These are phyloP conservation scores for Pseudopyricularia javanii DNA, from an alignment of 2,329 filamentous ascomycete species.

Conservation along the genomic window DNA sequence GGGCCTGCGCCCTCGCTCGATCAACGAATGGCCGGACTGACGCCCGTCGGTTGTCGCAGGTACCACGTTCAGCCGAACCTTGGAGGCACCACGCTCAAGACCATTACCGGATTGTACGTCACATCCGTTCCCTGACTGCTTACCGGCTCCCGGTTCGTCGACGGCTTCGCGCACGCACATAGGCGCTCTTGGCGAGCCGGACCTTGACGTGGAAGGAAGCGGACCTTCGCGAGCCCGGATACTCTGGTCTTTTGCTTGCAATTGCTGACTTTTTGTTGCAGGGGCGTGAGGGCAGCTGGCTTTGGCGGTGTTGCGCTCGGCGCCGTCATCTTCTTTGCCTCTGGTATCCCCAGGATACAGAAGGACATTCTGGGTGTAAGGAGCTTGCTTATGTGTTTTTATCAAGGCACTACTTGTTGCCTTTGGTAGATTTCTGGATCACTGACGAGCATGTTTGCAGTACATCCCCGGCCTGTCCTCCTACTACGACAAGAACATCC, in stretches of 20 bases:
- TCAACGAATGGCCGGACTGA: neutral
- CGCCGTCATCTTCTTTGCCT: conserved; percentile 46
- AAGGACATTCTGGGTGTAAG: conserved; percentile 45
- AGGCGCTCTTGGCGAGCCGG: neutral
- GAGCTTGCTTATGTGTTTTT: too few relatives aligned
- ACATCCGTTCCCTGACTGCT: neutral
- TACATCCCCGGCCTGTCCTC: conserved; percentile 41
- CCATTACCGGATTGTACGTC: conserved; percentile 39
- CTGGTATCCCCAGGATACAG: conserved; percentile 49
- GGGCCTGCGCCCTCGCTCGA: neutral
- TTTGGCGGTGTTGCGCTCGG: conserved; percentile 47
- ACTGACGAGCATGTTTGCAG: conserved; percentile 16
- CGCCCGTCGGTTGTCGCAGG: conserved; percentile 20
- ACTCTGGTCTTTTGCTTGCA: neutral
- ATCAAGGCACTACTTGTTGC: too few relatives aligned
- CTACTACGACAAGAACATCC: conserved; percentile 39
- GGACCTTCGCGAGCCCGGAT: neutral
- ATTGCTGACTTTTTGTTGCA: conserved; percentile 13
- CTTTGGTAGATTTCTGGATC: neutral
- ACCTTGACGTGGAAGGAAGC: too few relatives aligned
- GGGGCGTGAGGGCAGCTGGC: conserved; percentile 36
- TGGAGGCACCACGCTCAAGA: conserved; percentile 36
- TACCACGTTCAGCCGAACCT: conserved; percentile 47
- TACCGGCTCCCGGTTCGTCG: neutral
- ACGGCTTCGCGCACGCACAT: neutral